Evolutionary conservation across 2,329 filamentous ascomycete genomes (phyloP), one percentile per base, ranked within the genome.

Genomic region (Fusarium temperatum): DNA sequence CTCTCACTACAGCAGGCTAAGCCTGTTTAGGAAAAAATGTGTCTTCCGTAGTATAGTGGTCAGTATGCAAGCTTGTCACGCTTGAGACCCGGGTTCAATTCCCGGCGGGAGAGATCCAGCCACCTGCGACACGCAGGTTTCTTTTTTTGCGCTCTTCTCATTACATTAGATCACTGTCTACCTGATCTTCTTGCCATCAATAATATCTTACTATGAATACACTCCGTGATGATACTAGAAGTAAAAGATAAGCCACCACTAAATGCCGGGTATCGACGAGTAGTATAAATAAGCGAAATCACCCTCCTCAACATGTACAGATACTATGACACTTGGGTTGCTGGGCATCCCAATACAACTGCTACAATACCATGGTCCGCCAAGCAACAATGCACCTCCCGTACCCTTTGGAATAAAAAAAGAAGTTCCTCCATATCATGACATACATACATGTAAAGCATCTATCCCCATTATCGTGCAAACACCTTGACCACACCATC

Each of bases 401-500:
- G 41, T 45, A 58, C 61, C 36, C 26, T 41, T 18, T 26, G 42
- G 18, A 28, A 28, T 22, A 28, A 47, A 47, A 28, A 26, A 66
- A 61, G 32, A 66, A 58, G 55, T 28, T 38, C 53, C 45, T 50
- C 51, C 39, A 45, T 62, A 53, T 70, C 67, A 70, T 64, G 56
- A 41, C 53, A 59, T 59, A 30, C 56, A 51, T 38, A 51, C 56
- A 56, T 56, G 39, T 39, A 58, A 47, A 70, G 50, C 41, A 28
- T 55, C 51, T 58, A 41, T 58, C 54, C 59, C 56, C 66, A 54
- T 59, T 68, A 74, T 57, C 66, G 86, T 63, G 90, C 88, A 85
- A 91, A 98, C 65, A 98, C 95, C 86, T 98, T 98, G 71, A 98
- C 96, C 41, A 98, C 92, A 12, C 96, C 96, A 81, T 99, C 96